Conservation (phyloP, 345 rosid genomes). For the Corchorus capsularis region DNA sequence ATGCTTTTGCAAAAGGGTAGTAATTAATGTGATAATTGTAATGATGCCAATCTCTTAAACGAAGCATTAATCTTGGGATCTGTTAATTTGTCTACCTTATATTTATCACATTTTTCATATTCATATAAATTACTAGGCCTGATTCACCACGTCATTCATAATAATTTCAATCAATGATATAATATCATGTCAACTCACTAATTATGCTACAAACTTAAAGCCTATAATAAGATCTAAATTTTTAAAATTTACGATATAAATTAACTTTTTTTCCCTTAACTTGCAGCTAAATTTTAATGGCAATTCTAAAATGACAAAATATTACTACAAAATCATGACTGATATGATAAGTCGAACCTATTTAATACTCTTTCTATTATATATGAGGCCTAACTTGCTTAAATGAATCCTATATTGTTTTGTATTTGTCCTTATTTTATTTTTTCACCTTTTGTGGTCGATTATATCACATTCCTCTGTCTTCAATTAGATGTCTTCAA, state of each 20-base stretch:
- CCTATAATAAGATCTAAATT: too few relatives aligned
- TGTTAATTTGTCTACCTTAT: neutral
- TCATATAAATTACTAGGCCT: neutral
- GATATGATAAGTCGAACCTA: neutral
- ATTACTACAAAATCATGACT: too few relatives aligned
- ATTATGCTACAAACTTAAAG: too few relatives aligned
- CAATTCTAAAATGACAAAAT: too few relatives aligned
- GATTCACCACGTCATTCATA: too few relatives aligned
- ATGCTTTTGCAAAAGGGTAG: neutral
- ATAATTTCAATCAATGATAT: too few relatives aligned
- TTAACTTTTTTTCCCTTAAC: too few relatives aligned
- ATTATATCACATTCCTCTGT: neutral
- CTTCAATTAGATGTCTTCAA: neutral
- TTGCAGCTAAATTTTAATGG: too few relatives aligned
- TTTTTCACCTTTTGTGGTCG: neutral
- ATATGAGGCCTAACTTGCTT: neutral
- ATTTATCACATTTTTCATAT: neutral
- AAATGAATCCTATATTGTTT: neutral
- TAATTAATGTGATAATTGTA: slow-evolving; percentile 3
- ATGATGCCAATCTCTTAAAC: neutral
- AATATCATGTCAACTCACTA: too few relatives aligned
- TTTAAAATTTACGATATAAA: too few relatives aligned
- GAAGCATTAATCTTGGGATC: slow-evolving; percentile 13
- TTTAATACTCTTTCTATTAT: neutral
- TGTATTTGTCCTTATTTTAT: neutral